Evolutionary conservation across 352 stramenopile species (phyloP), one percentile per base, ranked within the genome.

Genomic region (Pythium myriotylum): DNA sequence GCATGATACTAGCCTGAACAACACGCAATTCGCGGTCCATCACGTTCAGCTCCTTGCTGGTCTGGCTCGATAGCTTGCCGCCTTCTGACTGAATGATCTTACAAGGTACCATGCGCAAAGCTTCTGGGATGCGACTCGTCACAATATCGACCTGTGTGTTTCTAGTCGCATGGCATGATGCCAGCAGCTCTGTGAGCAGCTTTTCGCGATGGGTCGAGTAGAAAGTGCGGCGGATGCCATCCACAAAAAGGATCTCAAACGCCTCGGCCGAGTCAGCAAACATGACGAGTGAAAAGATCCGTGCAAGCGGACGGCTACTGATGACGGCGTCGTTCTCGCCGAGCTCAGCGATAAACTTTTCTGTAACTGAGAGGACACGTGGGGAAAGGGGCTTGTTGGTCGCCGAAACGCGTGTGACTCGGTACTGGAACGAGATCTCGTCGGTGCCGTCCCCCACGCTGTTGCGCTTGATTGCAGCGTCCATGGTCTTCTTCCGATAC

Each of bases 401-500:
- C 9, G 60, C 73, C 54, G 79, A 86, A 0, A 88, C 65, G 50
- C 88, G 85, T 9, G 76, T 70, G 16, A 94, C 84, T 20, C 81
- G 76, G 43, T 85, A 94, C 63, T 91, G 79, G 39, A 85, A 90
- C 0, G 76, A 90, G 32, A 87, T 67, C 17, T 65, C 72, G 1
- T 82, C 79, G 0, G 26, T 48, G 13, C 60, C 41, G 0, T 76
- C 52, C 4, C 59, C 56, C 2, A 5, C 16, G 12, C 61, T 70
- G 0, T 56, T 66, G 33, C 89, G 72, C 50, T 86, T 85, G 22
- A 77, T 47, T 1, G 79, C 82, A 0, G 62, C 70, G 26, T 85
- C 81, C 69, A 94, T 73, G 7, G 82, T 90, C 59, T 92, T 92
- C 64, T 94, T 90, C 20, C 78, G 69, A 54, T 94, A 94, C 43